These are phyloP conservation scores for Globisporangium spiculum DNA, from an alignment of 352 stramenopile species.

Conservation along the genomic window DNA sequence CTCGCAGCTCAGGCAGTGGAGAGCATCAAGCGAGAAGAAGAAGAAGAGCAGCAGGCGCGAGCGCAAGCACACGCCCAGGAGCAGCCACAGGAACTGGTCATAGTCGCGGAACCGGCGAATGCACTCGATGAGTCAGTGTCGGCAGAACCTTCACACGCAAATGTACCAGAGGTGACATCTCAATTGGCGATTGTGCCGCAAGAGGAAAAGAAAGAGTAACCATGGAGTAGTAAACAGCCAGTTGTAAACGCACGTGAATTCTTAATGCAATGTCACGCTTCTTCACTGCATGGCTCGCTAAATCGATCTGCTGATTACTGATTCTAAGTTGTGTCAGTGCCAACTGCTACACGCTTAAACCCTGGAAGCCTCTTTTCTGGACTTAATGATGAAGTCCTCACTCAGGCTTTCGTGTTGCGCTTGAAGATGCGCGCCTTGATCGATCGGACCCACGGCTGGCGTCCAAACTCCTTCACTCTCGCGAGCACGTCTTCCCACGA, in stretches of 20 bases:
- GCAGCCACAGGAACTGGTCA: conserved; percentile 17
- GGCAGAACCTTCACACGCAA: background rate
- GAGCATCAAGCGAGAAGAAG: conserved; percentile 13
- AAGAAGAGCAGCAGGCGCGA: conserved; percentile 18
- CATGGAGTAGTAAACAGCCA: background rate
- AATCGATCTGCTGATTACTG: background rate
- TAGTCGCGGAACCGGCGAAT: conserved; percentile 14
- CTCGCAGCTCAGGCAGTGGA: conserved; percentile 16
- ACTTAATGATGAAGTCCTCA: background rate
- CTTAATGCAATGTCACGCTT: background rate
- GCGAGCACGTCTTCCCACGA: conserved; percentile 51
- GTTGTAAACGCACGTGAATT: background rate
- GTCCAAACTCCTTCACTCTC: conserved; percentile 27
- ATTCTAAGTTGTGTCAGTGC: background rate
- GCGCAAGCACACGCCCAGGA: conserved; percentile 5
- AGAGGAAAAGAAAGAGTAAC: conserved; percentile 13
- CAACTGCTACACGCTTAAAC: background rate
- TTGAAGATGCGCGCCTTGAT: conserved; percentile 6
- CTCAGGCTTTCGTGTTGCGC: background rate
- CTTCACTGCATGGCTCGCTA: background rate
- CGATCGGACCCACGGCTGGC: conserved; percentile 6
- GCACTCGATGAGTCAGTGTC: conserved; percentile 18
- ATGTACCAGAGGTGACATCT: background rate
- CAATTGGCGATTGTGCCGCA: conserved; percentile 12
- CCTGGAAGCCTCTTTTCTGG: background rate